Base-by-base conservation (phyloP, 371 early-diverging fungal genomes). In the Nematocida sp. region DNA sequence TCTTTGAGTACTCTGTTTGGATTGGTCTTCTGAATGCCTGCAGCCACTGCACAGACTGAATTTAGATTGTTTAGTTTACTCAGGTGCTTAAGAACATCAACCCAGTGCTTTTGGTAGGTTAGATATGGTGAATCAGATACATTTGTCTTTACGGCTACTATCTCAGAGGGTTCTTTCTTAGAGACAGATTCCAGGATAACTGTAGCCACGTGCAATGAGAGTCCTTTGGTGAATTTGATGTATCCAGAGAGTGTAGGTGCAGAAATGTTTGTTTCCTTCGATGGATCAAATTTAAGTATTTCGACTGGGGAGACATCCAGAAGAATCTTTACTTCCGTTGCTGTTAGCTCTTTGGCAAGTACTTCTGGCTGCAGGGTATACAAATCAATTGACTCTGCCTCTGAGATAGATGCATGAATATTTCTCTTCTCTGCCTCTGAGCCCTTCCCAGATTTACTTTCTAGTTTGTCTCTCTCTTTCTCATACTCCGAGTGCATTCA, bases 401-500 rank as follows among this genome's bases (percentile, higher is more conserved):
- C 74, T 13, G 74, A 70, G 15, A 70, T 70, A 15, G 34, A n/a
- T 13, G 58, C 58, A n/a, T 1, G 4, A 13, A 70, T 17, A 27
- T 70, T 49, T 45, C 43, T 49, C 13, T 43, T 15, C n/a, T 54
- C 58, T 7, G 31, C 32, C 19, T 70, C 58, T 17, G 3, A 15
- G 11, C 35, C 60, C 43, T 60, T 40, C 53, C n/a, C n/a, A n/a
- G n/a, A n/a, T 21, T n/a, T 37, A 13, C 25, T 2, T 34, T 57
- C 31, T 47, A 37, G 2, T 32, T 60, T 31, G n/a, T 64, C 64
- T 53, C 17, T 65, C 47, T 60, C 55, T 45, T 70, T 70, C 34
- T 57, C 61, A 37, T 70, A 70, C 60, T 70, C 74, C 11, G 74
- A 70, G 3, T 45, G 40, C 58, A 70, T 70, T 54, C 34, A 23